A percentile compares a stretch with the other conserved stretches of the same genome.
phyloP scores from a whole-genome alignment of 805 yeast genomes.

The Pichia manshurica region DNA sequence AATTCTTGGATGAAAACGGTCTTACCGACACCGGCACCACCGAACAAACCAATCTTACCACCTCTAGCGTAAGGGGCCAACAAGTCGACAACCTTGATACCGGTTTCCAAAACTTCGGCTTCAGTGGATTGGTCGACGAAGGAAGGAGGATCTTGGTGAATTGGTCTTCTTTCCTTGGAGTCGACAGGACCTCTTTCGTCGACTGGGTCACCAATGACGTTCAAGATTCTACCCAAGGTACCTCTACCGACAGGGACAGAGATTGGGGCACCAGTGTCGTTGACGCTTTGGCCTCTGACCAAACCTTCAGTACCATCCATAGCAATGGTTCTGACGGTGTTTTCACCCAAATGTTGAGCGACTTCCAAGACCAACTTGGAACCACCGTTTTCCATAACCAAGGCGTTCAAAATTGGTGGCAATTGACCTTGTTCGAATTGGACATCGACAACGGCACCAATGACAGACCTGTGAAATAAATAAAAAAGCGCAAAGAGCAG shows the following conservation, averaged over 20 bases:
- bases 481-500: not conserved
- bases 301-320: conserved; percentile 99
- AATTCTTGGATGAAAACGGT: conserved; percentile 99
- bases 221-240: conserved; percentile 96
- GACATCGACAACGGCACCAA: conserved; percentile 99
- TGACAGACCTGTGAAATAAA: conserved; percentile 65
- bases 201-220: conserved; percentile 98
- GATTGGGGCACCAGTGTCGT: conserved; percentile 97
- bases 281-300: conserved; percentile 90
- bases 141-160: conserved; percentile 96
- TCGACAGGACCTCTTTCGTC: conserved; percentile 99
- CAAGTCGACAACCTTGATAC: conserved; percentile 99
- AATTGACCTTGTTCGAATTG: conserved; percentile 96
- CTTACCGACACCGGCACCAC: conserved; percentile 99
- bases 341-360: conserved; percentile 99
- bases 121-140: conserved; percentile 96
- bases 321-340: conserved; percentile 99
- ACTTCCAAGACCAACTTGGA: conserved; percentile 85
- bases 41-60: conserved; percentile 99
- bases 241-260: conserved; percentile 99
- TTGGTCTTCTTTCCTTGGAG: conserved; percentile 90
- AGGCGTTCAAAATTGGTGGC: conserved; percentile 96
- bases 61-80: conserved; percentile 99
- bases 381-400: conserved; percentile 75
- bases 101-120: conserved; percentile 98